Evolutionary conservation across 306 rosid genomes (phyloP), one percentile per base, ranked within the genome.

Genomic region (Heteromeles arbutifolia): DNA sequence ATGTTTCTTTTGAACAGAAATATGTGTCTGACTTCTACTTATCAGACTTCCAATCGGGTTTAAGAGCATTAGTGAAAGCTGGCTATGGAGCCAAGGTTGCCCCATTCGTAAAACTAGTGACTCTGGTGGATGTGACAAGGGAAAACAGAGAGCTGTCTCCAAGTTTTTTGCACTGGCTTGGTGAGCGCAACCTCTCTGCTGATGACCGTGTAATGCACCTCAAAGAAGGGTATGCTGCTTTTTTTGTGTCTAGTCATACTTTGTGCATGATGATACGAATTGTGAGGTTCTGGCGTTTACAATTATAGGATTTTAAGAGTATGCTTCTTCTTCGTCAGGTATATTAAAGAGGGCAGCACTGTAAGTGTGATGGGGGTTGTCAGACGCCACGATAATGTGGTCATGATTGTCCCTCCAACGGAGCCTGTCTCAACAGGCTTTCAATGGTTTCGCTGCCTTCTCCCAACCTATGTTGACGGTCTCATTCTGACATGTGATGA

Each of bases 311-410:
- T 79, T 75, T n/a, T 14, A 53, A 39, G 69, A 50, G 54, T 66
- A 9, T 69, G 44, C 68, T 73, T 76, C 82, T 72, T 70, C 70
- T 76, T 66, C 71, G 1, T 67, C 69, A 96, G 99, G 79, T 89
- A 96, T 85, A 86, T 96, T 77, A 92, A 92, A 83, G 99, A 96
- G 87, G 99, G 99, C 32, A 92, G 92, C 86, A 96, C 97, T 0
- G 97, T 96, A 8, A 96, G 99, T 77, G 98, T 96, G 77, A 89
- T 90, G 97, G 99, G 99, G 53, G 86, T 96, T 14, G 99, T 96
- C 52, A 88, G 91, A 1, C 88, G 98, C 63, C 99, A 96, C 7
- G 99, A 96, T 57, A 96, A 96, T 15, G 90, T 92, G 79, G 89
- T 92, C 70, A 96, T 90, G 99, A 88, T 96, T 77, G 92, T 92